These are phyloP conservation scores for Nematocida sp. DNA, from an alignment of 371 early-diverging fungal species.

Conservation along the genomic window DNA sequence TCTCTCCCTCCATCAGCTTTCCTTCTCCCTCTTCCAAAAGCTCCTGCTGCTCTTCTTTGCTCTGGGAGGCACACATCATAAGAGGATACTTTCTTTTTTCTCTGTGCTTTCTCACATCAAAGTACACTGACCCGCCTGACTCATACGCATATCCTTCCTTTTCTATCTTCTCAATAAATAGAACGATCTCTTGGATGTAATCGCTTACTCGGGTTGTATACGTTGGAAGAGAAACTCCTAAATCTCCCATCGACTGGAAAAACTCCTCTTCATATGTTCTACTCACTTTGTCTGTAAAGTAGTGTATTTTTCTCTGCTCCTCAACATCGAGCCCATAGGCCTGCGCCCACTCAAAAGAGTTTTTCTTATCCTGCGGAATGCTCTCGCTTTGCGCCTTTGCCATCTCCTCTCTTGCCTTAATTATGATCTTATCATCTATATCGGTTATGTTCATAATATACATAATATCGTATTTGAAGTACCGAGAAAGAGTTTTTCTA, in stretches of 20 bases:
- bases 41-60: constrained; percentile 26
- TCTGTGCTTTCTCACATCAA: constrained; percentile 83
- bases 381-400: neutral
- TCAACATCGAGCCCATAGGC: constrained; percentile 10
- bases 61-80: constrained; percentile 50
- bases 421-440: constrained; percentile 88
- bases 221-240: constrained; percentile 79
- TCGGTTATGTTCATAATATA: constrained; percentile 98
- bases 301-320: constrained; percentile 34
- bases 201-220: constrained; percentile 90
- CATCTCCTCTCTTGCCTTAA: constrained; percentile 57
- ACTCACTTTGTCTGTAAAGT: constrained; percentile 68
- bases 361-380: neutral
- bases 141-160: constrained; percentile 83
- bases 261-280: constrained; percentile 89
- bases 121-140: constrained; percentile 90
- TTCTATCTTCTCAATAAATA: constrained; percentile 81
- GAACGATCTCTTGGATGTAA: constrained; percentile 86
- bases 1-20: constrained; percentile 70
- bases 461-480: constrained; percentile 84
- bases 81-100: constrained; percentile 67
- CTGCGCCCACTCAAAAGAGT: neutral
- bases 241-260: constrained; percentile 84
- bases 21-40: constrained; percentile 53
- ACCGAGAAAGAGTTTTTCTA: constrained; percentile 84